Conservation (phyloP, 768 basidiomycete genomes). For the Baorangia bicolor region DNA sequence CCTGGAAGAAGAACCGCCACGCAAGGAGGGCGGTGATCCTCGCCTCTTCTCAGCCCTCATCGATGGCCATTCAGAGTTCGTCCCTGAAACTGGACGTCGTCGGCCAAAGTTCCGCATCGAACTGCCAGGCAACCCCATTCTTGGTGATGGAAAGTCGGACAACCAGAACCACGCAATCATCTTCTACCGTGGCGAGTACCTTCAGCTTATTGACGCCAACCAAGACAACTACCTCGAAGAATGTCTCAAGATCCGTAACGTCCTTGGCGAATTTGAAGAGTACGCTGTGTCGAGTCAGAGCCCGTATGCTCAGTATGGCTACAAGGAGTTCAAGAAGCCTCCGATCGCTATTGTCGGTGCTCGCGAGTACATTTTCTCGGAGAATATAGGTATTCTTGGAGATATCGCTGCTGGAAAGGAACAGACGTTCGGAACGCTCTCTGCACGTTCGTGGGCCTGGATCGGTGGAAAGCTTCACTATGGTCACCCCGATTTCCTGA, state of each 20-base stretch:
- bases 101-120: conserved; percentile 98
- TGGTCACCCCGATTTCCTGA: conserved; percentile 99
- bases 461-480: conserved; percentile 99
- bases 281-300: conserved; percentile 81
- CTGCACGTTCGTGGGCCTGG: conserved; percentile 95
- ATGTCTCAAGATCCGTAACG: conserved; percentile 97
- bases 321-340: conserved; percentile 81
- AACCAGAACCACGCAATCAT: conserved; percentile 99
- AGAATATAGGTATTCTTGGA: conserved; percentile 98
- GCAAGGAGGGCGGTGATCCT: conserved; percentile 94
- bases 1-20: conserved; percentile 91
- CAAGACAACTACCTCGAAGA: conserved; percentile 99
- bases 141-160: conserved; percentile 98
- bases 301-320: conserved; percentile 89
- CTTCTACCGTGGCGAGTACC: conserved; percentile 98
- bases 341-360: conserved; percentile 98
- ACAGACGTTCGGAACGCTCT: conserved; percentile 97
- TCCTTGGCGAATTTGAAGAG: conserved; percentile 98
- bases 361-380: conserved; percentile 99
- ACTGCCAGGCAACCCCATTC: conserved; percentile 97
- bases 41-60: conserved; percentile 95
- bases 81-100: conserved; percentile 82
- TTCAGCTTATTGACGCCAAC: conserved; percentile 99
- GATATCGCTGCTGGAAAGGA: conserved; percentile 99
- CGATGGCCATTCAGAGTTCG: conserved; percentile 96